These are phyloP conservation scores for Xerocomellus intermedius DNA, from an alignment of 768 basidiomycete genomes.

Conservation along the genomic window DNA sequence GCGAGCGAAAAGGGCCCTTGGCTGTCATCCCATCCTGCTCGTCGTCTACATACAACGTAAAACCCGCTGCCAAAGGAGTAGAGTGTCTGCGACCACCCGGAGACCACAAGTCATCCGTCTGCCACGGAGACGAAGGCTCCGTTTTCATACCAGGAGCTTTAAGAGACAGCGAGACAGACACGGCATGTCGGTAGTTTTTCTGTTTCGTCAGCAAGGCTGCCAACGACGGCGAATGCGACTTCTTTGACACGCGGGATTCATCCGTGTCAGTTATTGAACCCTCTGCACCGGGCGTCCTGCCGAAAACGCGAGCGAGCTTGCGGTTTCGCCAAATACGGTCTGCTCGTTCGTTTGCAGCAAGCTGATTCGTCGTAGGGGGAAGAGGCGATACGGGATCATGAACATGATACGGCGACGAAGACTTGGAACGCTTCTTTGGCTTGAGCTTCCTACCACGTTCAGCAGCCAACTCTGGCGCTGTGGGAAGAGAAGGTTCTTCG, in stretches of 20 bases:
- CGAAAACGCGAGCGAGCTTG: constrained; percentile 81
- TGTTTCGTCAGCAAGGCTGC: constrained; percentile 31
- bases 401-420: constrained; percentile 26
- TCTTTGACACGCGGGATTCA: constrained; percentile 25
- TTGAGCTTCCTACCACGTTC: constrained; percentile 27
- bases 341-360: constrained; percentile 62
- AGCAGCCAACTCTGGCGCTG: constrained; percentile 47
- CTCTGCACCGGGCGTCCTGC: constrained; percentile 57
- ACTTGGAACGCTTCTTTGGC: constrained; percentile 28
- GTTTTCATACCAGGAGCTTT: constrained; percentile 17
- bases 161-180: constrained; percentile 30
- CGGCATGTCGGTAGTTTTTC: constrained; percentile 31
- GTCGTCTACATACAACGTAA: constrained; percentile 28
- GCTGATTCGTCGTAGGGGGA: constrained; percentile 68
- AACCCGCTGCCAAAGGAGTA: constrained; percentile 49
- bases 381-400: constrained; percentile 24
- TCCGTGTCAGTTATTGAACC: constrained; percentile 26
- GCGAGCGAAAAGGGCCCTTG: constrained; percentile 4
- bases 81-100: constrained; percentile 50
- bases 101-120: constrained; percentile 32
- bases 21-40: not conserved
- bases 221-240: constrained; percentile 24
- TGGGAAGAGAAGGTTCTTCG: constrained; percentile 45
- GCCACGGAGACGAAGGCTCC: constrained; percentile 34
- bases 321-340: constrained; percentile 71